Evolutionary conservation across 805 yeast genomes (phyloP).

Genomic region (Candida chauliodis): DNA sequence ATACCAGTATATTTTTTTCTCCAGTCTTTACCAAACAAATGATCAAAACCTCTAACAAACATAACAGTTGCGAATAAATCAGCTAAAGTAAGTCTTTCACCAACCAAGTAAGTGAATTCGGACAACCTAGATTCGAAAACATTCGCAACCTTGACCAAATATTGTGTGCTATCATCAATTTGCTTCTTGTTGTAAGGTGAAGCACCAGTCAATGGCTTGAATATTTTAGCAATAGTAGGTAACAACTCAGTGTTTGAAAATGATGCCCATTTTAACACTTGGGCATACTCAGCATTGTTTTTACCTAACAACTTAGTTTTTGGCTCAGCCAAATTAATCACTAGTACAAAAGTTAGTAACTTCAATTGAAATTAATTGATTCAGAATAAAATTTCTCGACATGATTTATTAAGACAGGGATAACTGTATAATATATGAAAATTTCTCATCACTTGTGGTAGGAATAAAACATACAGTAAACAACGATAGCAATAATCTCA

Average conservation of each 20-base stretch:
- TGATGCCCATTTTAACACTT: slow-evolving; percentile 74
- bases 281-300: slow-evolving; percentile 58
- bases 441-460: slow-evolving; percentile 50
- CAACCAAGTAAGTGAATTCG: slow-evolving; percentile 64
- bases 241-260: slow-evolving; percentile 68
- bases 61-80: slow-evolving; percentile 55
- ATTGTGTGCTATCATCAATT: slow-evolving; percentile 45
- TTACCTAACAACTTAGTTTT: slow-evolving; percentile 59
- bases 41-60: slow-evolving; percentile 52
- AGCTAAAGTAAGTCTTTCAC: slow-evolving; percentile 55
- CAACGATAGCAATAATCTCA: slow-evolving; percentile 63
- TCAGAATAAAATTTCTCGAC: slow-evolving; percentile 67
- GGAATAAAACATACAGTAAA: slow-evolving; percentile 47
- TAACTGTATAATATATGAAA: slow-evolving; percentile 60
- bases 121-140: slow-evolving; percentile 56
- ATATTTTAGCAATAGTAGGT: slow-evolving; percentile 43
- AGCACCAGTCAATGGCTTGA: slow-evolving; percentile 61
- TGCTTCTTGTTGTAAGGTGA: slow-evolving; percentile 75
- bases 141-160: slow-evolving; percentile 35
- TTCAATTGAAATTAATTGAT: not conserved
- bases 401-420: slow-evolving; percentile 80
- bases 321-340: slow-evolving; percentile 44
- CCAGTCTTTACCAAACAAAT: slow-evolving; percentile 63
- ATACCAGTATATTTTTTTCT: slow-evolving; percentile 58
- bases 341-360: slow-evolving; percentile 22